Evolutionary conservation across 2,329 filamentous ascomycete species (phyloP).

Genomic region (Rutstroemia sp.): DNA sequence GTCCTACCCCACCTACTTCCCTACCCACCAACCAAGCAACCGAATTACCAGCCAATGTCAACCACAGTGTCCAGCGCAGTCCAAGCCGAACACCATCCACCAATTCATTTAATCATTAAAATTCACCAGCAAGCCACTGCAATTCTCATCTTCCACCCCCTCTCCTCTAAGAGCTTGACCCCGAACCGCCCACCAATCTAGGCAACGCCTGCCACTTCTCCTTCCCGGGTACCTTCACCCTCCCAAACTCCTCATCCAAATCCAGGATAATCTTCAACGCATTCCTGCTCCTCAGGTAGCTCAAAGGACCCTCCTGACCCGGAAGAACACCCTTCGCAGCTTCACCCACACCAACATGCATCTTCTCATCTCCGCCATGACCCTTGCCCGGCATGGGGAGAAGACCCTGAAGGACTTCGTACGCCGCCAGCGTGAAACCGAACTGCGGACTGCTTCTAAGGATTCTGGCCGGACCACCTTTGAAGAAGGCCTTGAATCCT

Average conservation of each 20-base stretch:
- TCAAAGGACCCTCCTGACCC: conserved; percentile 32
- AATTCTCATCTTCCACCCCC: too few relatives aligned
- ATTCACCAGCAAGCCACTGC: too few relatives aligned
- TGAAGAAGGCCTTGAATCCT: conserved; percentile 96
- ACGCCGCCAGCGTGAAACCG: conserved; percentile 92
- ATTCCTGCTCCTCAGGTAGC: conserved; percentile 71
- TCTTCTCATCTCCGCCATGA: conserved; percentile 34
- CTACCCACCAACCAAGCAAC: too few relatives aligned
- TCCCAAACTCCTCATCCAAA: conserved; percentile 86
- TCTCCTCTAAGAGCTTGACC: too few relatives aligned
- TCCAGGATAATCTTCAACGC: conserved; percentile 94
- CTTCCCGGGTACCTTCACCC: conserved; percentile 22
- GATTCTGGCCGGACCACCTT: conserved; percentile 92
- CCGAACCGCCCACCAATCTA: conserved; percentile 21
- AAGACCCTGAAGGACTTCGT: conserved; percentile 78
- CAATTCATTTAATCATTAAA: too few relatives aligned
- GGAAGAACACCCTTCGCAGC: conserved; percentile 42
- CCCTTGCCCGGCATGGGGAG: conserved; percentile 69
- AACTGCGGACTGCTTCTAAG: conserved; percentile 94
- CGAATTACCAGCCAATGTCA: too few relatives aligned
- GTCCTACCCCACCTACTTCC: too few relatives aligned
- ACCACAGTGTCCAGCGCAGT: too few relatives aligned
- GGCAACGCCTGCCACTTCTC: conserved; percentile 26
- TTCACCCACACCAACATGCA: conserved; percentile 54
- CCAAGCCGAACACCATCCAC: too few relatives aligned